Base-by-base conservation (phyloP, 441 rosid species). In the Lepidium campestre region DNA sequence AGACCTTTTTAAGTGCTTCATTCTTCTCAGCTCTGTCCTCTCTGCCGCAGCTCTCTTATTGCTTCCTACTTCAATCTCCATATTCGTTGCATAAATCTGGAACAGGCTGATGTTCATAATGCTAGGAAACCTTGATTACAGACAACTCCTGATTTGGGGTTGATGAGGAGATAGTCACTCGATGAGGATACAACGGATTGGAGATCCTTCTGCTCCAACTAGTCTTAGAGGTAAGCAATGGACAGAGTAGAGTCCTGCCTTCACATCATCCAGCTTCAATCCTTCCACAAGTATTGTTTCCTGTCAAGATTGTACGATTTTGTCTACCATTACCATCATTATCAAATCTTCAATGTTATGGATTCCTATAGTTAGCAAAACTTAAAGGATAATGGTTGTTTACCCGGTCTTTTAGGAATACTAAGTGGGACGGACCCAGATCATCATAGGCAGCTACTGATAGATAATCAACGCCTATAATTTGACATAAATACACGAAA, bases 191-290 rank as follows among this genome's bases (percentile, higher is more conserved):
- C 89, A 85, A 53, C 85, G 81, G 41, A 78, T 75, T 2, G 89
- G 89, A 50, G 85, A 79, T 9, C 82, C 89, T 68, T 85, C 89
- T 12, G 87, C 77, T 55, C 89, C 86, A 42, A 73, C 74, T 27
- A 82, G 68, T 48, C 87, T 78, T 45, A 82, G 80, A 10, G 85
- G 89, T 40, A 85, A 80, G 79, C 87, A 85, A 53, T 82, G 89
- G 34, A 85, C 75, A 36, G 75, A 19, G 74, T 82, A 82, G 12
- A 78, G 17, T 65, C 89, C 89, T 50, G 78, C 63, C 8, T 72
- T 77, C 22, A 85, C 78, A 60, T 57, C 76, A 52, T 83, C 86
- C 5, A 83, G 87, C 71, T 83, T 85, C 23, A 85, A 72, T 41
- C 72, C 86, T 52, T 85, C 90, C 58, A 85, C 84, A 1, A 81